A percentile compares a stretch with the other conserved stretches of the same genome.
phyloP scores from a whole-genome alignment of 148 eudicot species.

The Mesembryanthemum crystallinum region DNA sequence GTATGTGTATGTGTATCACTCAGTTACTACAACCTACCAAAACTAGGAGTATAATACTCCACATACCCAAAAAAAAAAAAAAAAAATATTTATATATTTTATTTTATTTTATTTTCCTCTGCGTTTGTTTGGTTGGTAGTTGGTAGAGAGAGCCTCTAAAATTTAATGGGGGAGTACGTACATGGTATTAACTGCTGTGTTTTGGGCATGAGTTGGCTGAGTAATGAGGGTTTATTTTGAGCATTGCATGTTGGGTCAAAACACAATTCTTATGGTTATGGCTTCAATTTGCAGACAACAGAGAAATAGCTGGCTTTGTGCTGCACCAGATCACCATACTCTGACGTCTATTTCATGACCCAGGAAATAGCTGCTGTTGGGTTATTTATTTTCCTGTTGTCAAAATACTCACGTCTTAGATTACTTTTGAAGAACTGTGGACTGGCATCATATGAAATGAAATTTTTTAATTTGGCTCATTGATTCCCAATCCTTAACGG shows the following conservation, averaged over 20 bases:
- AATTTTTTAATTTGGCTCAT: too few relatives aligned
- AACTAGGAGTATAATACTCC: too few relatives aligned
- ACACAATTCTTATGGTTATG: not conserved
- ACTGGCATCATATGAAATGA: too few relatives aligned
- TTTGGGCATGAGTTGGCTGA: conserved; percentile 6
- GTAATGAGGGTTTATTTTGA: too few relatives aligned
- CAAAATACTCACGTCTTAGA: not conserved
- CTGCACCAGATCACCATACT: not conserved
- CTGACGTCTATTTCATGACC: not conserved
- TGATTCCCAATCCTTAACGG: too few relatives aligned
- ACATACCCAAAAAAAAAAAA: too few relatives aligned
- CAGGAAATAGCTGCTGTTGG: not conserved
- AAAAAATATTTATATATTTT: not conserved
- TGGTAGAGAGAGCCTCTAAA: not conserved
- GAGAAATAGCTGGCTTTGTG: conserved; percentile 9
- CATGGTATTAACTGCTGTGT: not conserved
- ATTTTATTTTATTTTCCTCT: not conserved
- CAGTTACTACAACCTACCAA: too few relatives aligned
- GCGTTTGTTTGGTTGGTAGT: not conserved
- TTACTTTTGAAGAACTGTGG: too few relatives aligned
- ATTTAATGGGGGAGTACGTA: not conserved
- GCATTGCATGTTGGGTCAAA: not conserved
- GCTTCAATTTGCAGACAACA: conserved; percentile 2
- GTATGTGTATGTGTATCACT: too few relatives aligned
- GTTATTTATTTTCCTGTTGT: not conserved